Base-by-base conservation (phyloP, 2,329 filamentous ascomycete species). In the Cryphonectria japonica region DNA sequence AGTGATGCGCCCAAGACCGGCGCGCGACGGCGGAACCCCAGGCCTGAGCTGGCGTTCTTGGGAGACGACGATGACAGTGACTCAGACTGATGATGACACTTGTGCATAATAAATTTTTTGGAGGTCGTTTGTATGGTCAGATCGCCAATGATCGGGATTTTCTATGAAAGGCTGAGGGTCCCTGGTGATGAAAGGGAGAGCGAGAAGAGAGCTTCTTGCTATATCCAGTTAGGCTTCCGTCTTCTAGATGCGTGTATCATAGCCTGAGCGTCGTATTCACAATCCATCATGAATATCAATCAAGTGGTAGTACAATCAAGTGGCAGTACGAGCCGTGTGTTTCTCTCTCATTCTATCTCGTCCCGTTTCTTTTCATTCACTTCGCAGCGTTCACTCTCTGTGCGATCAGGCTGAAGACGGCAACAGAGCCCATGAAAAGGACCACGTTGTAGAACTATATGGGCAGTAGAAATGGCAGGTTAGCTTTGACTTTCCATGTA, bases 361-460 rank as follows among this genome's bases (percentile, higher is more conserved):
- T 13, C 37, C 34, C 7, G 9, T 26, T 5, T 50, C 13, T 50
- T 34, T 8, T 16, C 8, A 1, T 41, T 78, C 71, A 82, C 75
- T 73, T 80, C 8, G 74, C 77, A 37, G 86, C 86, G 74, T 90
- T 89, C 87, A 98, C 92, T 75, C 92, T 92, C 78, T 99, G 96
- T 39, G 95, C 96, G 73, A 96, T 91, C 72, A 99, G 84, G 79
- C 95, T 97, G 84, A 98, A 98, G 72, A 97, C 90, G 9, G 95
- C 94, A 34, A 99, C 93, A 0, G 96, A 98, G 34, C 95, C 96
- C 86, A 99, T 95, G 83, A 98, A 99, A 2, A 98, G 85, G 0
- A 98, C 94, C 0, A 97, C 89, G 78, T 99, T 98, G 83, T 99
- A 99, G 81, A 99, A 99, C 96, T 97, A 77, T 9, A n/a, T 32